phyloP scores from a whole-genome alignment of 2,329 filamentous ascomycete species.

The Arthroderma sp. region DNA sequence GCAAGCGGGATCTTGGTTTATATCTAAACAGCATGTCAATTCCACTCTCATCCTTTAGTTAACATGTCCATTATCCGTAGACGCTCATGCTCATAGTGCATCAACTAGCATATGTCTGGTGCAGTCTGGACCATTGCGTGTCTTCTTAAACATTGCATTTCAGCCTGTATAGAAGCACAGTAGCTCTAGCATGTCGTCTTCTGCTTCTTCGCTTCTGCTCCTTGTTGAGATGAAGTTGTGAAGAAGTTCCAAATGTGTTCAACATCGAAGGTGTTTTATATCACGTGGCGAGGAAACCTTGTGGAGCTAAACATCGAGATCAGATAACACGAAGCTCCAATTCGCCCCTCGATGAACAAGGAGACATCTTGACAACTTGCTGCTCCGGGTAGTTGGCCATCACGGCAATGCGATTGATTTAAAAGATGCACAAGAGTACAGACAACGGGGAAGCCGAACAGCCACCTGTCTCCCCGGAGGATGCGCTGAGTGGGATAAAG shows the following conservation, averaged over 20 bases:
- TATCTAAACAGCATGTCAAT: not conserved
- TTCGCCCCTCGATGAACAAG: not conserved
- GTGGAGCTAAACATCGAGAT: not conserved
- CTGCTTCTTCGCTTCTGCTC: too few relatives aligned
- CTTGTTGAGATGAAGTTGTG: too few relatives aligned
- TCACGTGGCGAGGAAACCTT: too few relatives aligned
- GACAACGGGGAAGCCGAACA: not conserved
- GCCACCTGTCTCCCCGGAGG: not conserved
- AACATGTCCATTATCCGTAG: not conserved
- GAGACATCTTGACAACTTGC: not conserved
- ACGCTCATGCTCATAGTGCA: not conserved
- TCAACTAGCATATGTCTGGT: too few relatives aligned
- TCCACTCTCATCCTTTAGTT: not conserved
- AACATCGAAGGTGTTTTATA: too few relatives aligned
- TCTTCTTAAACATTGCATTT: too few relatives aligned
- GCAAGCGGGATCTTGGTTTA: not conserved
- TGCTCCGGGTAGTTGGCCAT: not conserved
- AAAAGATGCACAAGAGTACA: not conserved
- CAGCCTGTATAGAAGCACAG: too few relatives aligned
- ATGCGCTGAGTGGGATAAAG: conserved; percentile 31
- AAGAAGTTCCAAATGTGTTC: too few relatives aligned
- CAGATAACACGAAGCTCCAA: not conserved
- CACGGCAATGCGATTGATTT: not conserved
- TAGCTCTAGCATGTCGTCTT: too few relatives aligned
- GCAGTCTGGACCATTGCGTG: too few relatives aligned